Base-by-base conservation (phyloP, 257 asterid genomes). In the Solanum sejunctum region DNA sequence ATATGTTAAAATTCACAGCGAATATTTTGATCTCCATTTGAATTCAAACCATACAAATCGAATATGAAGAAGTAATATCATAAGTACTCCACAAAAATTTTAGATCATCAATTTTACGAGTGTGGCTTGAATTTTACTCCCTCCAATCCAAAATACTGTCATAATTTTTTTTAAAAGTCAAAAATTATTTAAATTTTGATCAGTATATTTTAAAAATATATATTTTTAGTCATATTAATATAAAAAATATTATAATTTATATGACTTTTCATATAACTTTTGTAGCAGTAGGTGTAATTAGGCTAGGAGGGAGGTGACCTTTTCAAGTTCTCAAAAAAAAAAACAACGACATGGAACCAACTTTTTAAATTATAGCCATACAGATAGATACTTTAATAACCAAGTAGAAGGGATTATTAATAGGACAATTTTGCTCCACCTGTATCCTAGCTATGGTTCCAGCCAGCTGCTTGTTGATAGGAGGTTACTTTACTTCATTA, bases 401-500 rank as follows among this genome's bases (percentile, higher is more conserved):
- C 17, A 72, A 72, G 56, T 49, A n/a, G 77, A 72, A 6, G 57
- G 57, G 9, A 72, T 45, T 12, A 72, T 45, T 12, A 45, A 45
- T 11, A 43, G 4, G 57, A 20, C n/a, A 17, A 36, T 36, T 69
- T 66, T 69, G 2, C 56, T 72, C 80, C 80, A 45, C 39, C 43
- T 71, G 80, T 41, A 71, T 41, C 36, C 17, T 15, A 71, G 80
- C 36, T 20, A 43, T 71, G 32, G 56, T 71, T 11, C 36, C 55
- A 43, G 36, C 36, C 55, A 43, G 80, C 80, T 72, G 80, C 80
- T 72, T 20, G 18, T 72, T 72, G 80, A 72, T 7, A n/a, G 57
- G 39, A 72, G n/a, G 80, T 72, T 71, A 72, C 80, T 72, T 72
- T 21, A n/a, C 47, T 72, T 20, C 56, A 18, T 43, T 32, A 43